Percentiles rank a stretch among this genome's conserved stretches.
Conservation (phyloP, 2,329 filamentous ascomycete species). For the Fusarium staphyleae region DNA sequence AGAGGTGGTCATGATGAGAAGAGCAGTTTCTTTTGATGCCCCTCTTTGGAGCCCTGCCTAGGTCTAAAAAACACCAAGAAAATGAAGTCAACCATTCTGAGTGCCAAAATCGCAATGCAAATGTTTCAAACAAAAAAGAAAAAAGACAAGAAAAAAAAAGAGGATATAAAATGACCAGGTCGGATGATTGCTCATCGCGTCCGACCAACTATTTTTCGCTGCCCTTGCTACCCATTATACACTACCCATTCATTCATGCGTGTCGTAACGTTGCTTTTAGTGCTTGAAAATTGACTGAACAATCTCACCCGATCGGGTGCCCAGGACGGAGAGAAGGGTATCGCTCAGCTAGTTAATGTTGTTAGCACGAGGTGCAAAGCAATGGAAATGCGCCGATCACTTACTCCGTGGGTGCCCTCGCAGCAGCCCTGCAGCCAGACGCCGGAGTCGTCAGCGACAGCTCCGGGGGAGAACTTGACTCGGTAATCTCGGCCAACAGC, state of each 20-base stretch:
- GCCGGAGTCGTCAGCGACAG: conserved; percentile 76
- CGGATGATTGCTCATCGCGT: conserved; percentile 19
- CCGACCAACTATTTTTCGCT: conserved; percentile 36
- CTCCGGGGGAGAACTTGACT: conserved; percentile 72
- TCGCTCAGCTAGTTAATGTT: conserved; percentile 69
- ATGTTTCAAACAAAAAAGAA: conserved; percentile 7
- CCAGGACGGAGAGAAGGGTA: conserved; percentile 79
- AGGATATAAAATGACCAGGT: conserved; percentile 28
- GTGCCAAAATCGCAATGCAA: conserved; percentile 9
- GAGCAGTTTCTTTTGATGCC: conserved; percentile 9
- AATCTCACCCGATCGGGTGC: conserved; percentile 78
- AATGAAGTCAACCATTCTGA: conserved; percentile 15
- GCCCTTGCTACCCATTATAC: conserved; percentile 34
- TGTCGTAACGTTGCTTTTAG: conserved; percentile 31
- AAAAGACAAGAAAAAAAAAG: background rate
- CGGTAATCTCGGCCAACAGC: conserved; percentile 79
- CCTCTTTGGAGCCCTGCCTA: conserved; percentile 17
- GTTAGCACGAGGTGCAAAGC: conserved; percentile 29
- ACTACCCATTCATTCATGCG: conserved; percentile 32
- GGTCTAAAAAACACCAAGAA: conserved; percentile 27
- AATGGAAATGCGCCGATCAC: conserved; percentile 48
- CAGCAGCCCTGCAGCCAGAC: conserved; percentile 95
- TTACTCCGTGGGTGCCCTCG: conserved; percentile 89
- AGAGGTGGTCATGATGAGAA: background rate
- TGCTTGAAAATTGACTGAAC: conserved; percentile 73